Evolutionary conservation across 1,284 basidiomycete genomes (phyloP), one percentile per base, ranked within the genome.

Genomic region (Austroboletus novae-zelandiae): DNA sequence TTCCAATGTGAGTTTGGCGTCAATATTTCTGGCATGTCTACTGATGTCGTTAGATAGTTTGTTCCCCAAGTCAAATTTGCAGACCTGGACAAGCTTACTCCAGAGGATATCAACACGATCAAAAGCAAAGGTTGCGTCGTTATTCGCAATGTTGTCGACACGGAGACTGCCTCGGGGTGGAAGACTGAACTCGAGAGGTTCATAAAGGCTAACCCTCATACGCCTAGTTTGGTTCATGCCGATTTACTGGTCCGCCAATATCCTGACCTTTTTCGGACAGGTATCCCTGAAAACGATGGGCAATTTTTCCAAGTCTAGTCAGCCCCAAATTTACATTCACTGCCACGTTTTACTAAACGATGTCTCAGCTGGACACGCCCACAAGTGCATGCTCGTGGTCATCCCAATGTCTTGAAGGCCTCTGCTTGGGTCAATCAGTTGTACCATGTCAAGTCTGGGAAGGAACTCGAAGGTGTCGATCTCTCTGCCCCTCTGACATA

Each of bases 231-330:
- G 47, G 35, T 11, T 45, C 27, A 14, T 23, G 17, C 18, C 40
- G 15, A 14, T 3, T 23, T 1, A 1, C 9, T 9, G 27, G 41
- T n/a, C 6, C 11, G 4, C 27, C 13, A 6, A 15, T 23, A 4
- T 29, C 25, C 45, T 5, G 45, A 7, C 17, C 3, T 25, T 10
- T 14, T 45, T 50, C 5, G 18, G 23, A 41, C 45, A 85, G 83
- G 83, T 17, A 56, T 76, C 35, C 84, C 85, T 1, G 74, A 62
- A 30, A 60, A 75, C 15, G 70, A 87, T 58, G 87, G 86, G 55
- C 86, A 88, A 55, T 88, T 89, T 65, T 87, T 85, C 69, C 71
- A 81, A 59, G 75, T 86, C 31, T 87, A 86, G 86, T 86, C 57
- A 39, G 79, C 69, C 1, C 3, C 1, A n/a, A n/a, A n/a, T 56